These are phyloP conservation scores for Posidonia australis DNA, from an alignment of 106 monocot species.

Conservation along the genomic window DNA sequence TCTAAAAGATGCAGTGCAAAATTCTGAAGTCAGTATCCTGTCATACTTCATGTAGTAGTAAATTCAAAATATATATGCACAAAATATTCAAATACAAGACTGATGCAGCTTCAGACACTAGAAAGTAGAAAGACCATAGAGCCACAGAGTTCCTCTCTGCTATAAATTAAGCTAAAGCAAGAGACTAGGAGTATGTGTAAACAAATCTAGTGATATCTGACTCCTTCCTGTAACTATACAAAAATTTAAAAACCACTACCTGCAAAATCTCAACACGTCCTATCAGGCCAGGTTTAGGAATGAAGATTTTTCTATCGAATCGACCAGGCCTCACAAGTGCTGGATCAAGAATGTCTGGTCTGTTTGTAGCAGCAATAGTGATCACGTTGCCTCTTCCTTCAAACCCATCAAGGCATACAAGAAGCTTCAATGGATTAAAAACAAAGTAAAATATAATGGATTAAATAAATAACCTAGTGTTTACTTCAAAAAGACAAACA, in stretches of 20 bases:
- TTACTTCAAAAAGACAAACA: background rate
- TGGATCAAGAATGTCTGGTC: conserved; percentile 94
- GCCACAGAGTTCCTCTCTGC: too few relatives aligned
- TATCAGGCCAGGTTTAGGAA: conserved; percentile 72
- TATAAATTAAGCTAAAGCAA: too few relatives aligned
- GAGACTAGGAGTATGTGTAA: too few relatives aligned
- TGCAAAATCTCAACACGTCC: conserved; percentile 79
- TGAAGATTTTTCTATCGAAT: conserved; percentile 84
- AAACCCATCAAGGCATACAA: conserved; percentile 88
- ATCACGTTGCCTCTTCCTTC: conserved; percentile 89
- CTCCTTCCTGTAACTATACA: background rate
- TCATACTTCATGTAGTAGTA: too few relatives aligned
- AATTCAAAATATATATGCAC: too few relatives aligned
- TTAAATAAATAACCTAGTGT: background rate
- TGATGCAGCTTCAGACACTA: too few relatives aligned
- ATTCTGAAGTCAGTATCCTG: too few relatives aligned
- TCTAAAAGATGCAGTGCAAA: too few relatives aligned
- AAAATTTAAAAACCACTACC: conserved; percentile 18
- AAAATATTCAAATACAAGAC: too few relatives aligned
- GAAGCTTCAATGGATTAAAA: conserved; percentile 49
- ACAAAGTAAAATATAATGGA: background rate
- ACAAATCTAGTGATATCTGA: too few relatives aligned
- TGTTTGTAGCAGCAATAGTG: conserved; percentile 90
- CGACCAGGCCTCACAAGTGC: conserved; percentile 89
- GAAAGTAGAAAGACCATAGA: too few relatives aligned